A percentile compares a stretch with the other conserved stretches of the same genome.
phyloP scores from a whole-genome alignment of 257 asterid genomes.

The Solanum verrucosum region DNA sequence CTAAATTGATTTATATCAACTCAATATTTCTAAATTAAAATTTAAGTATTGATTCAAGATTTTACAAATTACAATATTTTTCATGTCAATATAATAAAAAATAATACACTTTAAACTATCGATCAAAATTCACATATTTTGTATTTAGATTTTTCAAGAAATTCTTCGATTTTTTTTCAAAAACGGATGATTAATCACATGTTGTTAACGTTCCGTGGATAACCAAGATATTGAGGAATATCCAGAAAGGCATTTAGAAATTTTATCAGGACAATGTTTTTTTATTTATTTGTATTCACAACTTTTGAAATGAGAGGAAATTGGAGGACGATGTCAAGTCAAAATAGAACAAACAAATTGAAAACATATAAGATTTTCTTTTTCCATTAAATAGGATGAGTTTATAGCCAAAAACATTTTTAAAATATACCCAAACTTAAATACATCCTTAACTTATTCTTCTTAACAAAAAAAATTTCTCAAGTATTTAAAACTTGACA shows the following conservation, averaged over 20 bases:
- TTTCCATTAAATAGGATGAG: neutral
- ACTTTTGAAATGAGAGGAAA: neutral
- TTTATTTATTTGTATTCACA: neutral
- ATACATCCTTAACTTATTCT: neutral
- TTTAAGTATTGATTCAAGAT: neutral
- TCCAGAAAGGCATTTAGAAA: neutral
- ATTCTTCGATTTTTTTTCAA: neutral
- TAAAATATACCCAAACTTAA: neutral
- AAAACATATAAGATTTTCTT: too few species aligned
- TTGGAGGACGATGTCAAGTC: neutral
- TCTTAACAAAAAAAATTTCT: too few species aligned
- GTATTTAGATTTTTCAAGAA: neutral
- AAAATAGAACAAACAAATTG: too few species aligned
- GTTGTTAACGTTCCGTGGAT: neutral
- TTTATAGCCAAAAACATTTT: too few species aligned
- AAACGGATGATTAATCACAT: neutral
- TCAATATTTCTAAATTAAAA: neutral
- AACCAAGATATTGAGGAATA: neutral
- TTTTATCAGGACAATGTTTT: too few species aligned
- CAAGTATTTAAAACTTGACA: neutral
- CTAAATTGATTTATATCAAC: too few species aligned
- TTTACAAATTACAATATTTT: neutral
- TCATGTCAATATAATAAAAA: neutral
- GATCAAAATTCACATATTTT: neutral
- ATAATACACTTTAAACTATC: neutral